Percentiles rank a stretch among this genome's conserved stretches.
phyloP scores from a whole-genome alignment of 768 basidiomycete genomes.

The Xerocomellus dryophilus region DNA sequence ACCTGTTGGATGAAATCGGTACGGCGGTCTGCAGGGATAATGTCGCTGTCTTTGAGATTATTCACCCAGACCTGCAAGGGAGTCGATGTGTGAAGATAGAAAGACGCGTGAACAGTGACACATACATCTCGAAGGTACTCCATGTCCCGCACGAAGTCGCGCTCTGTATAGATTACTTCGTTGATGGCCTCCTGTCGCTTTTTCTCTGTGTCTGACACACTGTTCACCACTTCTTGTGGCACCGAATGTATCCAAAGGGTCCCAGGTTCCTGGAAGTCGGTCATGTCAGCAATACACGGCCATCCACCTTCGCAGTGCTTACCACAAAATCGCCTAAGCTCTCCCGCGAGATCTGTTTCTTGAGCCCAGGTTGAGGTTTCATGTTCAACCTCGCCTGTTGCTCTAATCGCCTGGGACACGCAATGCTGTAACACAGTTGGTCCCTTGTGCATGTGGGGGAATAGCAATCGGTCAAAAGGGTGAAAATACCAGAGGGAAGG shows the following conservation, averaged over 20 bases:
- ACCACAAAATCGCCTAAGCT: constrained; percentile 79
- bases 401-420: constrained; percentile 89
- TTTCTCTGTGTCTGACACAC: constrained; percentile 91
- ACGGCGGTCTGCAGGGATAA: constrained; percentile 73
- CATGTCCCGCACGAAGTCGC: constrained; percentile 97
- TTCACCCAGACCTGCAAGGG: constrained; percentile 78
- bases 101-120: constrained; percentile 1
- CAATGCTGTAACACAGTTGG: constrained; percentile 94
- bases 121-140: constrained; percentile 95
- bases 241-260: constrained; percentile 96
- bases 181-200: constrained; percentile 97
- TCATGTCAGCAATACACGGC: constrained; percentile 4
- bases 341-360: constrained; percentile 78
- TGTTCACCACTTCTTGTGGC: constrained; percentile 88
- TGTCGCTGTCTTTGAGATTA: constrained; percentile 69
- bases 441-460: constrained; percentile 95
- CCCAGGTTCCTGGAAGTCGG: constrained; percentile 61
- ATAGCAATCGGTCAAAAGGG: constrained; percentile 94
- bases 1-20: constrained; percentile 90
- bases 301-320: constrained; percentile 14
- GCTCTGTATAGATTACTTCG: constrained; percentile 90
- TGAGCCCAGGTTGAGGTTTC: constrained; percentile 87
- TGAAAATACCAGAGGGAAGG: constrained; percentile 92
- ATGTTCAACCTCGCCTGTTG: constrained; percentile 93
- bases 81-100: background rate